A percentile compares a stretch with the other conserved stretches of the same genome.
Conservation (phyloP, 345 rosid genomes). For the Aquilaria sinensis region DNA sequence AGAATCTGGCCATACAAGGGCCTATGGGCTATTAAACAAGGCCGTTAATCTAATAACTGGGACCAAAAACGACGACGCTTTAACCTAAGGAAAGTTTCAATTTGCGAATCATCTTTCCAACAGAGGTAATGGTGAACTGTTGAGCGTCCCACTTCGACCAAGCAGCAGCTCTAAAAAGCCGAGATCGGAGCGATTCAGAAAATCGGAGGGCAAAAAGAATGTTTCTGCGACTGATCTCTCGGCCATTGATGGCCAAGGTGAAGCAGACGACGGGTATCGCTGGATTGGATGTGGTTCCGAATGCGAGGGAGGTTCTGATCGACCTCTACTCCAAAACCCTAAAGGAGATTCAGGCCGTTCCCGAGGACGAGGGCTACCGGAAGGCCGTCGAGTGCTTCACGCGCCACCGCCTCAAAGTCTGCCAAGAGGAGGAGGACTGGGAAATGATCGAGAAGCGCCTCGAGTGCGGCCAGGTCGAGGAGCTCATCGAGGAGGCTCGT, state of each 20-base stretch:
- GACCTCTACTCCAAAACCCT: constrained; percentile 74
- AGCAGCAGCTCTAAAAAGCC: too few species aligned
- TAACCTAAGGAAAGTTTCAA: too few species aligned
- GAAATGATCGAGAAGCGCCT: constrained; percentile 79
- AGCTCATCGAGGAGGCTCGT: constrained; percentile 89
- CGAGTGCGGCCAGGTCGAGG: constrained; percentile 97
- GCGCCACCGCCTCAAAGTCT: constrained; percentile 62
- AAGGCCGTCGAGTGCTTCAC: constrained; percentile 95
- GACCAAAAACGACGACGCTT: too few species aligned
- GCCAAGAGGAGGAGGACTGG: constrained; percentile 83
- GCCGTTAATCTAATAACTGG: too few species aligned
- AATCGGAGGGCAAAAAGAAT: constrained; percentile 19
- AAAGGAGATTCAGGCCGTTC: constrained; percentile 90
- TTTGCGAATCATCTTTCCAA: too few species aligned
- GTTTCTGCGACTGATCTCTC: constrained; percentile 71
- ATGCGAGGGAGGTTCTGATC: constrained; percentile 79
- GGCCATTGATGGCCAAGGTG: constrained; percentile 89
- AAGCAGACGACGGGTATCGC: constrained; percentile 96
- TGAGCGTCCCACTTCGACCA: too few species aligned
- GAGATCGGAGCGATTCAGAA: too few species aligned
- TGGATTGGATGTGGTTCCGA: constrained; percentile 91
- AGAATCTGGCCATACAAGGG: too few species aligned
- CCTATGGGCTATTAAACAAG: too few species aligned
- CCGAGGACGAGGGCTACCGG: constrained; percentile 93
- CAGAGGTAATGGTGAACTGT: too few species aligned